Evolutionary conservation across 192 early-diverging fungal species (phyloP), one percentile per base, ranked within the genome.

Genomic region (Gryganskiella cystojenkinii): DNA sequence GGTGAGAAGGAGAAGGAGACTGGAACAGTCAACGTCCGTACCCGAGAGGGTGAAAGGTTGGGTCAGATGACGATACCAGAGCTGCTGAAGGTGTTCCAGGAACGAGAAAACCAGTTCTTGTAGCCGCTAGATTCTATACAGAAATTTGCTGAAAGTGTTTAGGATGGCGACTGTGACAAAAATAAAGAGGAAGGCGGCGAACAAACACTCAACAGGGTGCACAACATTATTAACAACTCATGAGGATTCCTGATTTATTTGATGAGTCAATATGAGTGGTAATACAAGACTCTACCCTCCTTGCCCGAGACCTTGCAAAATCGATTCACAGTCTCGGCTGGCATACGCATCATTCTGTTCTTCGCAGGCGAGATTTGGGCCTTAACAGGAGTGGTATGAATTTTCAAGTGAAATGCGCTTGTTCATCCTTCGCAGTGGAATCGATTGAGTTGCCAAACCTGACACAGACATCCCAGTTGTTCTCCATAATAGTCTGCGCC

Each of bases 1-100:
- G 96, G 96, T 31, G 89, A 92, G 68, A 90, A 87, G 67, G 96
- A 98, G 80, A 80, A 85, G 59, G 79, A 83, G 37, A 74, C 53
- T n/a, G 83, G 83, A 10, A 92, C 88, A 0, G 87, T 98, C 7
- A 91, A 90, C 64, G 88, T 98, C 19, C 86, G 95, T 15, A 83
- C 78, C 34, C 75, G 92, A 14, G 83, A 90, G 37, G 93, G 91
- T 17, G 75, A 82, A 25, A 66, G 86, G 8, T 55, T 93, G 33
- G 90, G 91, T 10, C 65, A 84, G 46, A 93, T 89, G 86, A 74
- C 83, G 0, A 67, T 94, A 50, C 83, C 82, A 2, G 67, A 92
- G 34, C 76, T 91, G 24, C 56, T 81, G 20, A 62, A 49, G 3
- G 51, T 93, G 82, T 94, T 94, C 70, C 76, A 82, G 34, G 64